Base-by-base conservation (phyloP, 2,329 filamentous ascomycete genomes). In the Monilinia aucupariae region DNA sequence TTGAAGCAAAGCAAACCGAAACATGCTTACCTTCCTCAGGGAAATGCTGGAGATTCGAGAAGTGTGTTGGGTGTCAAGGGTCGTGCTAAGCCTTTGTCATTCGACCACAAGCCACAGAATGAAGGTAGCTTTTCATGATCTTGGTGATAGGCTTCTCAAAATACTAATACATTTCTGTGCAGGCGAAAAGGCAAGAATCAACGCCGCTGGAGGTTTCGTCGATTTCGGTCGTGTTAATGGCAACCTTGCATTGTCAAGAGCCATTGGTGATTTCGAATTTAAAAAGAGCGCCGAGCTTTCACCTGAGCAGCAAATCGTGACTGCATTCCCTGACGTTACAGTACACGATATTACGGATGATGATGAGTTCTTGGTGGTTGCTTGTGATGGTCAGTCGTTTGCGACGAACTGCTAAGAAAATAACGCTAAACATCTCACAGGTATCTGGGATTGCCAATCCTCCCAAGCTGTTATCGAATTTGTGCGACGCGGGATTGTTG, bases 361-460 rank as follows among this genome's bases (percentile, higher is more conserved):
- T 74, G 94, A 99, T 74, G 94, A 99, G 75, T 99, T 99, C 76
- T 78, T 96, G 64, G 91, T 96, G 66, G 85, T 96, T 78, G 92
- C 92, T 62, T 96, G 92, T 76, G 92, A 96, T 74, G 92, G 92
- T 96, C 78, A 74, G 88, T 78, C 15, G 41, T 47, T 25, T 27
- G 47, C 15, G 41, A 60, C 15, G 20, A 60, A 17, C 30, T 37
- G 1, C 8, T 5, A 22, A 47, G 20, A n/a, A 15, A n/a, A 20
- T 37, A 50, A 70, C 25, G 67, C 68, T 71, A 65, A 71, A 59
- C 12, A 32, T 52, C 22, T 51, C 12, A 48, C 73, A 99, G 94
- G 94, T 76, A 99, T 99, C 76, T 99, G 94, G 94, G 94, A 99
- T 78, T 97, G 94, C 77, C 94, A 97, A 77, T 97, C 94, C 63